A percentile compares a stretch with the other conserved stretches of the same genome.
Conservation (phyloP, 345 rosid species). For the Mercurialis annua region DNA sequence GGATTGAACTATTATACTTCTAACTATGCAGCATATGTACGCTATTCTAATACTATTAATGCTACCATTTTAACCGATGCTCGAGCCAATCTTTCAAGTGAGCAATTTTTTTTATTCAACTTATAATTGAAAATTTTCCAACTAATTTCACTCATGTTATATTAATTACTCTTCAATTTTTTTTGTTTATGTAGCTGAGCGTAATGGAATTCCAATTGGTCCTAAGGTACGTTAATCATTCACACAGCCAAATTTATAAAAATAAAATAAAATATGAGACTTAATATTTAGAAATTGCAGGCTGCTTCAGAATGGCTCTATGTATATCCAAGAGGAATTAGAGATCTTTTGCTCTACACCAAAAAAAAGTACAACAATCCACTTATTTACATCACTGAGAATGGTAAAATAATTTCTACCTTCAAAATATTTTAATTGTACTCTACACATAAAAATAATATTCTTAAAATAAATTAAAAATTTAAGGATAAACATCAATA, state of each 20-base stretch:
- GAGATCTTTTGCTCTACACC: constrained; percentile 11
- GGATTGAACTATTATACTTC: constrained; percentile 50
- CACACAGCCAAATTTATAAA: too few species aligned
- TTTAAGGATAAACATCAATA: too few species aligned
- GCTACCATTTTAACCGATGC: constrained; percentile 36
- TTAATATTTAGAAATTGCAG: constrained; percentile 18
- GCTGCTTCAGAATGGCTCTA: constrained; percentile 19
- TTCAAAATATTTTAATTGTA: too few species aligned
- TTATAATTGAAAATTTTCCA: neutral
- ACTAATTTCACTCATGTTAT: too few species aligned
- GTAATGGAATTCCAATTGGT: constrained; percentile 24
- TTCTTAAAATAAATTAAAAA: too few species aligned
- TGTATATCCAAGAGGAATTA: constrained; percentile 20
- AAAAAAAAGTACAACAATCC: constrained; percentile 33
- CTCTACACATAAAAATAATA: too few species aligned
- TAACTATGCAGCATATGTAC: constrained; percentile 24
- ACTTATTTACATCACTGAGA: constrained; percentile 41
- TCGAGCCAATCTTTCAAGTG: constrained; percentile 23
- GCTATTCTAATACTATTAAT: neutral
- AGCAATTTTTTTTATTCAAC: neutral
- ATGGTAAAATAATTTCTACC: too few species aligned
- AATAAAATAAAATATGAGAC: too few species aligned
- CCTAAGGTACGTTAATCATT: constrained; percentile 8
- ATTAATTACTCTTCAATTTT: neutral
- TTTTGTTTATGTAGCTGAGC: neutral